Conservation (phyloP, 2,329 filamentous ascomycete species). For the Talaromyces islandicus region DNA sequence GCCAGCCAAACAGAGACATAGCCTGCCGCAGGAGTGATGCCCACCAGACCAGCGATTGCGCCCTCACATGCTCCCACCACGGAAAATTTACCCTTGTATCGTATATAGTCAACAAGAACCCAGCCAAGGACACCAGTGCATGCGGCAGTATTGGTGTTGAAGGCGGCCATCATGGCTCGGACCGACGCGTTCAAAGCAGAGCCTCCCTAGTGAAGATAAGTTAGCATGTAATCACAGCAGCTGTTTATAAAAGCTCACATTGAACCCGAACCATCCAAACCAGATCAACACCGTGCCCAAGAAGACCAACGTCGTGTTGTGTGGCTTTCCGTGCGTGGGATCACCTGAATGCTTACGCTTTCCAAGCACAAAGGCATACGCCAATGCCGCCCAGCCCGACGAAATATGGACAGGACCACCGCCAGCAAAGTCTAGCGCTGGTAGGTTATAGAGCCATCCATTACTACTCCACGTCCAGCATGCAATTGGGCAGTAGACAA, state of each 20-base stretch:
- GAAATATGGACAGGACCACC: conserved; percentile 71
- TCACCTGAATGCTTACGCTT: conserved; percentile 54
- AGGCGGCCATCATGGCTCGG: conserved; percentile 50
- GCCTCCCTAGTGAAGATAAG: conserved; percentile 34
- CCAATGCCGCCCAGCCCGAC: conserved; percentile 64
- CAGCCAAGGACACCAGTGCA: conserved; percentile 50
- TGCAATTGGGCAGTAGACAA: conserved; percentile 68
- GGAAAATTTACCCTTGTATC: conserved; percentile 47
- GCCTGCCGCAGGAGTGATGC: conserved; percentile 53
- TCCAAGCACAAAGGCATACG: conserved; percentile 68
- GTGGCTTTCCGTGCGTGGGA: conserved; percentile 52
- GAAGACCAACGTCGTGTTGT: conserved; percentile 69
- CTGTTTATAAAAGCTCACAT: conserved; percentile 26
- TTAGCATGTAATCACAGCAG: neutral
- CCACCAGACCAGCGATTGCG: conserved; percentile 55
- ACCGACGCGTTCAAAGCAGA: conserved; percentile 49
- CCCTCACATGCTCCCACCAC: conserved; percentile 54
- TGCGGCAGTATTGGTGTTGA: conserved; percentile 55
- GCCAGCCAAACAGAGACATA: conserved; percentile 50
- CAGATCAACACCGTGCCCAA: conserved; percentile 55
- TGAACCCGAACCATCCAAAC: conserved; percentile 54
- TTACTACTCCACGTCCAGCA: conserved; percentile 74
- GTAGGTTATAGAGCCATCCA: conserved; percentile 65
- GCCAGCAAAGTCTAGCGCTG: conserved; percentile 68
- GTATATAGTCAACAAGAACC: conserved; percentile 49